Evolutionary conservation across 495 filamentous ascomycete species (phyloP).

Genomic region (Beverwykella pulmonaria): DNA sequence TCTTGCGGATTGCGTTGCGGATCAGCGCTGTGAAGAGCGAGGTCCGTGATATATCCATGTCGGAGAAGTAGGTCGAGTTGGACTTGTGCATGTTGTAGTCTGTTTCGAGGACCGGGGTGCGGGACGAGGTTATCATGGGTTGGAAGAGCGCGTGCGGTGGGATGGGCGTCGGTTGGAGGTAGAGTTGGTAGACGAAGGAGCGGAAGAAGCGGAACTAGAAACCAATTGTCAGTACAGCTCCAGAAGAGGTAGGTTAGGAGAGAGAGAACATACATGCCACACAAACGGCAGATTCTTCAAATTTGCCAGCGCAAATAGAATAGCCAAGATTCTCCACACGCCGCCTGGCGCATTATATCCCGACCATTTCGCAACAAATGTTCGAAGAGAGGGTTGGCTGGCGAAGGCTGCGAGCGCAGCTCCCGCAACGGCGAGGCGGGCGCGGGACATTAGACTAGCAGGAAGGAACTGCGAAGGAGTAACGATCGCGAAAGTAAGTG

Average conservation of each 20-base stretch:
- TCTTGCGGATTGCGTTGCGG: slow-evolving; percentile 54
- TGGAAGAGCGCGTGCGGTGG: slow-evolving; percentile 60
- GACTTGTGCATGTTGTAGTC: slow-evolving; percentile 86
- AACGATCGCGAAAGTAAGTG: neutral
- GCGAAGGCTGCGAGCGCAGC: slow-evolving; percentile 14
- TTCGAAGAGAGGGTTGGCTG: slow-evolving; percentile 18
- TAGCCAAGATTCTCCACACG: slow-evolving; percentile 56
- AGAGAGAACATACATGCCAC: slow-evolving; percentile 69
- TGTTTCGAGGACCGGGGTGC: slow-evolving; percentile 65
- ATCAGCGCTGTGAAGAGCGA: slow-evolving; percentile 63
- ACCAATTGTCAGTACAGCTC: slow-evolving; percentile 2
- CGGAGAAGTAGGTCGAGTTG: slow-evolving; percentile 75
- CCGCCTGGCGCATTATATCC: slow-evolving; percentile 32
- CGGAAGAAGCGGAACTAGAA: slow-evolving; percentile 58
- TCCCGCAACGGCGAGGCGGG: slow-evolving; percentile 12
- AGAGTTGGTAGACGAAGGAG: slow-evolving; percentile 62
- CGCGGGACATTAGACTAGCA: neutral
- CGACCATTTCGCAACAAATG: slow-evolving; percentile 15
- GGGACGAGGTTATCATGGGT: slow-evolving; percentile 62
- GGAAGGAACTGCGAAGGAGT: neutral
- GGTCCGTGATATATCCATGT: slow-evolving; percentile 70
- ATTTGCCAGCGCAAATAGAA: slow-evolving; percentile 61
- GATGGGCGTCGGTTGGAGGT: slow-evolving; percentile 53
- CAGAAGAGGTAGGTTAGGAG: neutral
- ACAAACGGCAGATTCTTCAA: slow-evolving; percentile 74